A percentile compares a stretch with the other conserved stretches of the same genome.
Evolutionary conservation across 164 flowering plant species (phyloP).

Genomic region (Sedum album): DNA sequence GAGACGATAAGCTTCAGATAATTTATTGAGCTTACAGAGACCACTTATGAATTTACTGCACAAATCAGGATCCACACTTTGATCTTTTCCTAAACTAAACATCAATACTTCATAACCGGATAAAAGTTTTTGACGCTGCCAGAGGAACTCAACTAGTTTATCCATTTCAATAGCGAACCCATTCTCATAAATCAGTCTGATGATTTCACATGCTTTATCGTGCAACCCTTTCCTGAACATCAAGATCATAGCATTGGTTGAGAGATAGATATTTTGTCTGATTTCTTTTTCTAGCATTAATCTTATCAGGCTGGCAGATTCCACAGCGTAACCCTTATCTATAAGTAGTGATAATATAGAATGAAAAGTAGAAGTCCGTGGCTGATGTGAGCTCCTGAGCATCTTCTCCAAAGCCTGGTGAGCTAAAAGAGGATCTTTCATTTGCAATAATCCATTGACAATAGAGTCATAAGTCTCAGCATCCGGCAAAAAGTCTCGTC

Average conservation of each 20-base stretch:
- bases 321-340: constrained; percentile 29
- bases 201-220: constrained; percentile 37
- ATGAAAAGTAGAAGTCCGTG: constrained; percentile 48
- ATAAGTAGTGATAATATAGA: constrained; percentile 36
- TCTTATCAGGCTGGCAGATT: constrained; percentile 40
- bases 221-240: constrained; percentile 29
- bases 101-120: constrained; percentile 42
- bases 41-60: constrained; percentile 35
- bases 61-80: constrained; percentile 21
- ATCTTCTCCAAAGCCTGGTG: constrained; percentile 49
- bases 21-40: constrained; percentile 38
- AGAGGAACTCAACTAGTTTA: constrained; percentile 39
- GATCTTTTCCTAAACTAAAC: constrained; percentile 42
- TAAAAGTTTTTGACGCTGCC: constrained; percentile 22
- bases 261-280: constrained; percentile 42
- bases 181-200: constrained; percentile 39
- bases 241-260: constrained; percentile 34
- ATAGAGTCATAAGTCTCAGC: constrained; percentile 41
- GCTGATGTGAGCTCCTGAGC: constrained; percentile 55
- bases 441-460: constrained; percentile 44
- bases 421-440: constrained; percentile 42
- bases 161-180: constrained; percentile 51
- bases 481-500: constrained; percentile 58
- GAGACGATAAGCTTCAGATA: constrained; percentile 54
- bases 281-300: constrained; percentile 50